Evolutionary conservation across 2,329 filamentous ascomycete species (phyloP).

Genomic region (Botrytis fabae): DNA sequence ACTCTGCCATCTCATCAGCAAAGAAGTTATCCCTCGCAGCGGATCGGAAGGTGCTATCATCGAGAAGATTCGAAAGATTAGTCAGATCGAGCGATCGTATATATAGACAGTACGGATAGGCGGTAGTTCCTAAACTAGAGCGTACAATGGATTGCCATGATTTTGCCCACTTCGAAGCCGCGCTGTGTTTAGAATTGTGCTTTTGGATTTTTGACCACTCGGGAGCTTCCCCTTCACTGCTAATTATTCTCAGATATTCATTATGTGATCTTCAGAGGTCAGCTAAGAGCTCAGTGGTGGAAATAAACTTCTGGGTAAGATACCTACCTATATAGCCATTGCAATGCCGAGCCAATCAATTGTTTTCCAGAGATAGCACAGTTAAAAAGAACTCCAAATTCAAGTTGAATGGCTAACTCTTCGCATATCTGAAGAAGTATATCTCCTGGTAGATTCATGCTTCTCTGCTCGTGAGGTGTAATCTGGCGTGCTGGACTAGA

Average conservation of each 20-base stretch:
- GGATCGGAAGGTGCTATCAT: conserved; percentile 47
- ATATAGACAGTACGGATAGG: conserved; percentile 69
- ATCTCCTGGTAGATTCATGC: conserved; percentile 46
- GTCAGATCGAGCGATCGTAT: conserved; percentile 63
- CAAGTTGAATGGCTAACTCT: conserved; percentile 55
- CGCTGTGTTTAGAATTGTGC: conserved; percentile 14
- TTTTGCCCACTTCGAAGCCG: conserved; percentile 55
- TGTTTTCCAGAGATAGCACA: conserved; percentile 56
- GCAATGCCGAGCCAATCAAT: conserved; percentile 59
- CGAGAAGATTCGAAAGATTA: conserved; percentile 59
- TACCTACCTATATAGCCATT: conserved; percentile 61
- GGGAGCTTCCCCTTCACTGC: conserved; percentile 44
- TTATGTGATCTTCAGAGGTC: conserved; percentile 47
- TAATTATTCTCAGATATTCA: conserved; percentile 46
- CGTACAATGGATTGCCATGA: conserved; percentile 69
- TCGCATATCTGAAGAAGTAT: conserved; percentile 61
- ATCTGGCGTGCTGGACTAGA: not conserved
- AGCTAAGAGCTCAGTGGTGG: conserved; percentile 26
- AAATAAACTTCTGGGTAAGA: not conserved
- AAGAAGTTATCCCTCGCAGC: conserved; percentile 44
- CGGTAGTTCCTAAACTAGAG: conserved; percentile 61
- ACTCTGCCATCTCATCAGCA: conserved; percentile 42
- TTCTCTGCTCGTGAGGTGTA: not conserved
- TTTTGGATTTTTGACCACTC: conserved; percentile 22
- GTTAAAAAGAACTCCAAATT: conserved; percentile 61